A percentile compares a stretch with the other conserved stretches of the same genome.
Conservation (phyloP, 176 grass and related monocot genomes). For the Bothriochloa decipiens region DNA sequence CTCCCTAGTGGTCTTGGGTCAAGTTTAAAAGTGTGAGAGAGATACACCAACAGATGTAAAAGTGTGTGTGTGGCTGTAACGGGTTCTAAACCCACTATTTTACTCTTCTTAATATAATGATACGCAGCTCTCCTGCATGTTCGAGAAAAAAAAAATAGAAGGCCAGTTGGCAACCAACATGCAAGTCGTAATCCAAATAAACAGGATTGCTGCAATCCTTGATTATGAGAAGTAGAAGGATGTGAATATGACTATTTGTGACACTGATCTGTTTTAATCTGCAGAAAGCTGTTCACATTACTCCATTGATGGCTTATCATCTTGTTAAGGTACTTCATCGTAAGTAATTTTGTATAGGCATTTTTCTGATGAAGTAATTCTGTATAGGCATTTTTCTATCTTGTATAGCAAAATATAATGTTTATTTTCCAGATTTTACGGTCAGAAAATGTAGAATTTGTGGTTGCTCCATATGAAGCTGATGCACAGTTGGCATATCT, state of each 20-base stretch:
- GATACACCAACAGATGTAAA: no score
- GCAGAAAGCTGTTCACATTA: slow-evolving; percentile 81
- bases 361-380: no score
- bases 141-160: neutral
- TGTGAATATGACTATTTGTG: neutral
- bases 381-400: slow-evolving; percentile 9
- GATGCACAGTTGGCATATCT: slow-evolving; percentile 89
- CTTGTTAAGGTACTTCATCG: slow-evolving; percentile 68
- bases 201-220: neutral
- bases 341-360: slow-evolving; percentile 31
- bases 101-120: no score
- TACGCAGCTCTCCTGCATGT: no score
- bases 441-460: slow-evolving; percentile 64
- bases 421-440: slow-evolving; percentile 59
- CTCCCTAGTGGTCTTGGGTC: no score
- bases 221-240: neutral
- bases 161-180: no score
- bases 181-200: no score
- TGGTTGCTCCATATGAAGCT: slow-evolving; percentile 92
- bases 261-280: slow-evolving; percentile 38
- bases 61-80: no score
- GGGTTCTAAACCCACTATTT: no score
- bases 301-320: slow-evolving; percentile 83
- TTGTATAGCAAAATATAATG: slow-evolving; percentile 22
- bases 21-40: no score